Evolutionary conservation across 805 yeast species (phyloP).

Genomic region (Ogataea trehaloabstinens): DNA sequence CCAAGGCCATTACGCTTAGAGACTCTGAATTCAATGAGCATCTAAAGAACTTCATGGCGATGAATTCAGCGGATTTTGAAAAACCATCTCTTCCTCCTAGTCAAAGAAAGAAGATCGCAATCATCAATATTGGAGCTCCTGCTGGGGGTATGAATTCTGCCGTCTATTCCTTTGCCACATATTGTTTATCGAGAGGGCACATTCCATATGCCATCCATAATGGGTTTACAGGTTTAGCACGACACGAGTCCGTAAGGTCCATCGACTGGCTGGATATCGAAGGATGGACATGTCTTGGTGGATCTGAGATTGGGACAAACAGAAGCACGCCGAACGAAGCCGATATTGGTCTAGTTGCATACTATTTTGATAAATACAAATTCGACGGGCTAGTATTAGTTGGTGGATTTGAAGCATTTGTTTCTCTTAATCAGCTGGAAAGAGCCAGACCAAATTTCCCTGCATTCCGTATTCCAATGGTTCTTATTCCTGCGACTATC

Average conservation of each 20-base stretch:
- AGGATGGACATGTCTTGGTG: constrained; percentile 73
- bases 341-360: constrained; percentile 70
- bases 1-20: constrained; percentile 66
- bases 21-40: constrained; percentile 71
- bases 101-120: constrained; percentile 61
- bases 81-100: constrained; percentile 55
- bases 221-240: constrained; percentile 70
- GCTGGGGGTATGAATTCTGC: constrained; percentile 78
- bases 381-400: constrained; percentile 71
- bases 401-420: constrained; percentile 82
- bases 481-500: constrained; percentile 89
- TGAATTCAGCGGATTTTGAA: constrained; percentile 65
- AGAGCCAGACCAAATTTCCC: constrained; percentile 61
- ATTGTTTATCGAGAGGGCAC: constrained; percentile 75
- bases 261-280: constrained; percentile 68
- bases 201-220: constrained; percentile 67
- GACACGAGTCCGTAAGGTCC: constrained; percentile 58
- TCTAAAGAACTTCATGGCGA: constrained; percentile 59
- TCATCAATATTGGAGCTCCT: constrained; percentile 78
- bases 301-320: constrained; percentile 81
- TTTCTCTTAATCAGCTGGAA: constrained; percentile 66
- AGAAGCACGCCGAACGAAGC: constrained; percentile 63
- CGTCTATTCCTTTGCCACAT: constrained; percentile 70
- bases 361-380: constrained; percentile 62
- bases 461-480: constrained; percentile 74